Evolutionary conservation across 345 rosid species (phyloP).

Genomic region (Psidium guajava): DNA sequence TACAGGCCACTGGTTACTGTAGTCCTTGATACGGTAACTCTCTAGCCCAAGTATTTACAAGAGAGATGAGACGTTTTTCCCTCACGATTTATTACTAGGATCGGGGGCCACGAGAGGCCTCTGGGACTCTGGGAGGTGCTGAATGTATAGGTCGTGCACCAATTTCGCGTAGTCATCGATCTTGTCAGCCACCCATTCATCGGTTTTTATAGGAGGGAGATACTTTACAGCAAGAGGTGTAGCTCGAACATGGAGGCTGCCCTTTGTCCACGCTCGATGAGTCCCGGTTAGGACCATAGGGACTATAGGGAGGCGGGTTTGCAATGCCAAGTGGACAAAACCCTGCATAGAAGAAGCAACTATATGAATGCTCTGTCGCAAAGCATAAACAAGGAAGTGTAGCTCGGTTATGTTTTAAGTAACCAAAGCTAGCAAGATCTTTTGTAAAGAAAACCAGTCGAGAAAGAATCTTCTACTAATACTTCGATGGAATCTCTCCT

Average conservation of each 20-base stretch:
- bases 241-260: not conserved
- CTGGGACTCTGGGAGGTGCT: constrained; percentile 14
- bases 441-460: not conserved
- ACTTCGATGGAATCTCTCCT: not conserved
- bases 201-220: constrained; percentile 5
- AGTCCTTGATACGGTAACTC: not conserved
- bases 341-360: not conserved
- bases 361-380: not conserved
- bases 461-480: not conserved
- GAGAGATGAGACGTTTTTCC: not conserved
- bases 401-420: not conserved
- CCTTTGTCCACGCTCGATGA: not conserved
- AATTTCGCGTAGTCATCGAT: constrained; percentile 9
- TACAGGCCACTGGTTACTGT: not conserved
- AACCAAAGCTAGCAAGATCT: not conserved
- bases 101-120: not conserved
- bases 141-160: constrained; percentile 13
- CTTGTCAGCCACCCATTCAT: constrained; percentile 13
- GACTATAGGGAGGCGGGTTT: not conserved
- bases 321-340: not conserved
- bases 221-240: not conserved
- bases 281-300: not conserved
- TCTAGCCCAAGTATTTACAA: not conserved
- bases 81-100: not conserved
- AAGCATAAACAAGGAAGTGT: not conserved